Conservation (phyloP, 108 stramenopile genomes). For the Pseudonitzschia multiseries region DNA sequence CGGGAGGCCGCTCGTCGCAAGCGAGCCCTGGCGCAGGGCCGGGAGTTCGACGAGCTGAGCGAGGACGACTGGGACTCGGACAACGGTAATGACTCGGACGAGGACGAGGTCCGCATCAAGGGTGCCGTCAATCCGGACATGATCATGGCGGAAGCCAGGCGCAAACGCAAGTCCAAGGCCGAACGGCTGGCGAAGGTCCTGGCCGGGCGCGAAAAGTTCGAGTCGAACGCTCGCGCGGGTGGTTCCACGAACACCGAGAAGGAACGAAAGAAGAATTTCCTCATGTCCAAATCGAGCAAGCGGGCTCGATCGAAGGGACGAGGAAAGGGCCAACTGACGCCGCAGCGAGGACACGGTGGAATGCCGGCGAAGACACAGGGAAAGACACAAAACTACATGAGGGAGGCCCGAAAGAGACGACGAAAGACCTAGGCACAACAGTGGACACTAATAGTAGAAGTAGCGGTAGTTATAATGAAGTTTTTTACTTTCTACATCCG, state of each 20-base stretch:
- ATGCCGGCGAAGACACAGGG: not conserved
- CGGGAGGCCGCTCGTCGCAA: conserved; percentile 78
- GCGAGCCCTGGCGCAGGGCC: conserved; percentile 67
- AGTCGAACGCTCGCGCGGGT: conserved; percentile 76
- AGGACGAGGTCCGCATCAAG: conserved; percentile 43
- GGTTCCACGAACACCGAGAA: conserved; percentile 94
- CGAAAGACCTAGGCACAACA: conserved; percentile 46
- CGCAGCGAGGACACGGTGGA: conserved; percentile 49
- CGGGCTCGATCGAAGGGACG: conserved; percentile 58
- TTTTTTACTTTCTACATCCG: no score
- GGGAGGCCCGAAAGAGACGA: conserved; percentile 79
- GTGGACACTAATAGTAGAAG: no score
- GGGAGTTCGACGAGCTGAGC: conserved; percentile 72
- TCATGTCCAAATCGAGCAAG: conserved; percentile 78
- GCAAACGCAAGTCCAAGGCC: conserved; percentile 76
- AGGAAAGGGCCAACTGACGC: conserved; percentile 46
- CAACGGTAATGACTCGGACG: conserved; percentile 32
- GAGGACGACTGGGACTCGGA: conserved; percentile 51
- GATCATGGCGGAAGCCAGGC: conserved; percentile 83
- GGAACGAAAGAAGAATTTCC: conserved; percentile 86
- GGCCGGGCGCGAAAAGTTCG: conserved; percentile 74
- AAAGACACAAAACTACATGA: conserved; percentile 40
- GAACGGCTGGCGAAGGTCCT: conserved; percentile 74
- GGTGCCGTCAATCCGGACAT: conserved; percentile 70
- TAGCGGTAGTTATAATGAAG: no score